Evolutionary conservation across 176 grass and related monocot species (phyloP).

Genomic region (Carex kokanica): DNA sequence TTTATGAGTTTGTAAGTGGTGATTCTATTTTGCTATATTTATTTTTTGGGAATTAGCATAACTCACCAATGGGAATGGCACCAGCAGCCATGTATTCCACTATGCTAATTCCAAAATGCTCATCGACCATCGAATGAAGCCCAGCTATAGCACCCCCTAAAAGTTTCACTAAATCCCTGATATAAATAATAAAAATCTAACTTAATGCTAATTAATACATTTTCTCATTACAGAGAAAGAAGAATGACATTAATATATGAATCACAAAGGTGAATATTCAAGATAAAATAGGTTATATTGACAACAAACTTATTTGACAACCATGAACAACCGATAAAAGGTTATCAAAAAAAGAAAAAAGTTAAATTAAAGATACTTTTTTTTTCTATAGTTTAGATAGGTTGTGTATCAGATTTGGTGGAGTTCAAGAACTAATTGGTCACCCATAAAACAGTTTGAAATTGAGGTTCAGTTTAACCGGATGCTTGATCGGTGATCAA

Average conservation of each 20-base stretch:
- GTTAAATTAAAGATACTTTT: background rate
- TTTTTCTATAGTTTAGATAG: background rate
- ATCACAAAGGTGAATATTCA: background rate
- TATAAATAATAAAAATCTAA: slow-evolving; percentile 13
- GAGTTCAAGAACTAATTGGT: background rate
- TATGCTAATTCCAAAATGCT: slow-evolving; percentile 92
- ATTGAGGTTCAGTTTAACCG: background rate
- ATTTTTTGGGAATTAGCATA: background rate
- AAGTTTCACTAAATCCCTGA: slow-evolving; percentile 71
- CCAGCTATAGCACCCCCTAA: slow-evolving; percentile 69
- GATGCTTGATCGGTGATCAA: background rate
- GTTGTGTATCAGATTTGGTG: background rate
- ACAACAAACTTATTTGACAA: background rate
- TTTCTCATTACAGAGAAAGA: background rate
- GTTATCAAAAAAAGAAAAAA: background rate
- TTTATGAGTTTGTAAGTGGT: background rate
- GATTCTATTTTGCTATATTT: background rate
- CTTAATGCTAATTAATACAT: slow-evolving; percentile 4
- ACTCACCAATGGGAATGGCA: slow-evolving; percentile 84
- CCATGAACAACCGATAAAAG: background rate
- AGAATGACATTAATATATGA: background rate
- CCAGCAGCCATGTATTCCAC: slow-evolving; percentile 98
- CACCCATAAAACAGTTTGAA: background rate
- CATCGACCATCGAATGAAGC: slow-evolving; percentile 97
- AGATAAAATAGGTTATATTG: background rate